Conservation (phyloP, 495 filamentous ascomycete species). For the Podospora bellae-mahoneyi region DNA sequence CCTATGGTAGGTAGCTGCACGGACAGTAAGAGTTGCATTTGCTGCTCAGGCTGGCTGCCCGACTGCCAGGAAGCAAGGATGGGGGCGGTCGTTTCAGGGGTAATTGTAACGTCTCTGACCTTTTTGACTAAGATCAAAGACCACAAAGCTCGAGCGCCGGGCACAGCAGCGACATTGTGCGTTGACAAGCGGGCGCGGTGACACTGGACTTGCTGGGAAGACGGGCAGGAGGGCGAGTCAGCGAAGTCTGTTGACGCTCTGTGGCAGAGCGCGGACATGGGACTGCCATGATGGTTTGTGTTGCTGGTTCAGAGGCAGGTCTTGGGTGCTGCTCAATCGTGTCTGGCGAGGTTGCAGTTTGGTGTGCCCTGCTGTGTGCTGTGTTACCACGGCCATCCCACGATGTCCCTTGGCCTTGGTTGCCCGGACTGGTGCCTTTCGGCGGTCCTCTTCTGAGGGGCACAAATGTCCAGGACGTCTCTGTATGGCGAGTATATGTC, state of each 20-base stretch:
- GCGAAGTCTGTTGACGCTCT: neutral
- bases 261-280: neutral
- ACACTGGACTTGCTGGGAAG: neutral
- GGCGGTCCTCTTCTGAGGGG: neutral
- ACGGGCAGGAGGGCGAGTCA: neutral
- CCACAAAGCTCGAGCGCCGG: neutral
- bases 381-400: slow-evolving; percentile 12
- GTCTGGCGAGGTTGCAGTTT: neutral
- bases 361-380: slow-evolving; percentile 12
- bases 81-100: neutral
- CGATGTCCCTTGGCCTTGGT: neutral
- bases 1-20: neutral
- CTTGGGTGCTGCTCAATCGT: slow-evolving; percentile 3
- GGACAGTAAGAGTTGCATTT: neutral
- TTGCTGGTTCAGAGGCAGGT: neutral
- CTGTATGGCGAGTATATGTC: neutral
- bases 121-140: neutral
- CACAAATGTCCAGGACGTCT: neutral
- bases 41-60: neutral
- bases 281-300: neutral
- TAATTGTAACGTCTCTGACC: neutral
- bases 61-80: neutral
- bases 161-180: neutral
- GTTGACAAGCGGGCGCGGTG: neutral
- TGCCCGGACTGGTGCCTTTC: neutral